These are phyloP conservation scores for Pythium dissotocum DNA, from an alignment of 352 stramenopile genomes.

Conservation along the genomic window DNA sequence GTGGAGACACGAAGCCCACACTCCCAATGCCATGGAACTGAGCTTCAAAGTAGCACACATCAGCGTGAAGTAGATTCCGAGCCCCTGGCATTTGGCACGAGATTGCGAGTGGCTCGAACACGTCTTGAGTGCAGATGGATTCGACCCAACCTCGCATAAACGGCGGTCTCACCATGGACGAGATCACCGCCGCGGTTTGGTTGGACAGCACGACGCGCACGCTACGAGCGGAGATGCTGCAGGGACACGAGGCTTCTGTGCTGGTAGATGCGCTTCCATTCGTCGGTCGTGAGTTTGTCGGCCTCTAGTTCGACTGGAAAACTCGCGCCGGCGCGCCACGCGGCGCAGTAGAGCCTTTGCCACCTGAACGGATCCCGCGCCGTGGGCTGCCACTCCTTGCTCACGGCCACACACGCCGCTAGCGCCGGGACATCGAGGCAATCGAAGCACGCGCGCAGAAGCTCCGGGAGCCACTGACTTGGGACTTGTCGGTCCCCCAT, in stretches of 20 bases:
- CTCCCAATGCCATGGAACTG: constrained; percentile 30
- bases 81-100: neutral
- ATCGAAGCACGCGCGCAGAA: constrained; percentile 27
- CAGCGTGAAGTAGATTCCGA: neutral
- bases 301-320: neutral
- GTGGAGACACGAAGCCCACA: constrained; percentile 29
- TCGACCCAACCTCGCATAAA: constrained; percentile 31
- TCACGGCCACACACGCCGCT: constrained; percentile 25
- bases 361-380: constrained; percentile 25
- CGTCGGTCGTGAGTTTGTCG: neutral
- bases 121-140: constrained; percentile 30
- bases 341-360: constrained; percentile 27
- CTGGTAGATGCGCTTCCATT: constrained; percentile 27
- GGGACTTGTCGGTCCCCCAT: too few relatives aligned
- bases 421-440: constrained; percentile 34
- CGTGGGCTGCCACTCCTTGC: constrained; percentile 24
- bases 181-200: constrained; percentile 30
- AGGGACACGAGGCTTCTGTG: constrained; percentile 18
- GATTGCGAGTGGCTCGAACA: constrained; percentile 20
- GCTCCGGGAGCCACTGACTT: constrained; percentile 16
- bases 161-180: constrained; percentile 29
- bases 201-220: constrained; percentile 20
- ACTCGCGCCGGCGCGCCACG: constrained; percentile 17
- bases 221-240: constrained; percentile 18
- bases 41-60: constrained; percentile 41